Conservation (phyloP, 257 asterid genomes). For the Dorcoceras hygrometricum region DNA sequence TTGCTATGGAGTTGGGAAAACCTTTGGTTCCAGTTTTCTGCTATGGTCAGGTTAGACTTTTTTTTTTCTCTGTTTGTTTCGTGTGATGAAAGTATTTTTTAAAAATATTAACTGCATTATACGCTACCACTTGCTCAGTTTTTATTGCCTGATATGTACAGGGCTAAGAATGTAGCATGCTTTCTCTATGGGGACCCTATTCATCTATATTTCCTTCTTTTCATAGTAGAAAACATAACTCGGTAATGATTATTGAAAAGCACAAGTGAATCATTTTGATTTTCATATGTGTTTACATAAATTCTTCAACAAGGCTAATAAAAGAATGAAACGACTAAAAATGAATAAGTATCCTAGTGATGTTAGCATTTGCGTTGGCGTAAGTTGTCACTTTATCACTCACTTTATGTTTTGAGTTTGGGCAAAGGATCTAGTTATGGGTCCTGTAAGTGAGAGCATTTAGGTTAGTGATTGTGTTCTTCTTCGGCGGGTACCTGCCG, state of each 20-base stretch:
- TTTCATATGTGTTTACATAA: not conserved
- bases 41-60: slow-evolving; percentile 79
- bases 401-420: too few relatives aligned
- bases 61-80: slow-evolving; percentile 14
- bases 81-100: slow-evolving; percentile 4
- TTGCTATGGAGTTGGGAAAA: slow-evolving; percentile 83
- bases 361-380: not conserved
- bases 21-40: slow-evolving; percentile 98
- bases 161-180: not conserved
- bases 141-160: not conserved
- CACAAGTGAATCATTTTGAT: not conserved
- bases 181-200: slow-evolving; percentile 5
- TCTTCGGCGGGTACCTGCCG: too few relatives aligned
- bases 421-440: too few relatives aligned
- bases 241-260: not conserved
- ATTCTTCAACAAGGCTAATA: not conserved
- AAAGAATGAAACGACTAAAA: not conserved
- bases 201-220: not conserved
- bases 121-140: slow-evolving; percentile 3
- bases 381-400: not conserved
- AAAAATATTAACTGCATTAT: not conserved
- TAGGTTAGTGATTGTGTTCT: too few relatives aligned
- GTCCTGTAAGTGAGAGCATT: too few relatives aligned
- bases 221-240: not conserved
- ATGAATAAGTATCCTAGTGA: not conserved